Evolutionary conservation across 129 eudicot species (phyloP).

Genomic region (Chrysanthemum lavandulifolium): DNA sequence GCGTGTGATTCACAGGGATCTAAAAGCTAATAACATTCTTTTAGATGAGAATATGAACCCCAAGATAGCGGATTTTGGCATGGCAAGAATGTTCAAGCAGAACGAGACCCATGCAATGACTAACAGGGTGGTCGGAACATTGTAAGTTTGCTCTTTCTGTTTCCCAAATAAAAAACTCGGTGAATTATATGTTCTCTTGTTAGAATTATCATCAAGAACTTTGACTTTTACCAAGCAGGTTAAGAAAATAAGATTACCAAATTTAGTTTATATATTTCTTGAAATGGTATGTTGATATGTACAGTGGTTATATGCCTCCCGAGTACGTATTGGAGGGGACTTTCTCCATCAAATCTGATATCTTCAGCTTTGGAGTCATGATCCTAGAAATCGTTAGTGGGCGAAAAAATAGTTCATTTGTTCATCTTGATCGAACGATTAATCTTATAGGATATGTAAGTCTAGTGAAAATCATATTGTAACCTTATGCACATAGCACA

Average conservation of each 20-base stretch:
- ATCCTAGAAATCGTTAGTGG: slow-evolving; percentile 19
- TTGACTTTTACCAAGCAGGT: too few species aligned
- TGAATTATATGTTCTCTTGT: too few species aligned
- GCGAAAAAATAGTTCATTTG: slow-evolving; percentile 13
- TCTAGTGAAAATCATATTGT: background rate
- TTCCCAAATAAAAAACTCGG: too few species aligned
- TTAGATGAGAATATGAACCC: slow-evolving; percentile 47
- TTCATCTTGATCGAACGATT: slow-evolving; percentile 19
- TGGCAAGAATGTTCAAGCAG: slow-evolving; percentile 46
- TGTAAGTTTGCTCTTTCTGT: slow-evolving; percentile 27
- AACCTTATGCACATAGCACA: background rate
- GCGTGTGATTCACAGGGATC: slow-evolving; percentile 56
- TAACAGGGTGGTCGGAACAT: slow-evolving; percentile 52
- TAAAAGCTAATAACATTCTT: slow-evolving; percentile 52
- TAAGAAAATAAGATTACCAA: too few species aligned
- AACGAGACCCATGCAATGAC: slow-evolving; percentile 44
- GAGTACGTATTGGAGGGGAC: slow-evolving; percentile 25
- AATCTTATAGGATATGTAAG: slow-evolving; percentile 50
- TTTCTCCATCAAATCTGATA: slow-evolving; percentile 24
- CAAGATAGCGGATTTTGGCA: slow-evolving; percentile 65
- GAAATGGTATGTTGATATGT: background rate
- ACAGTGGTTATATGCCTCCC: slow-evolving; percentile 24
- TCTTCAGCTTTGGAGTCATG: slow-evolving; percentile 29
- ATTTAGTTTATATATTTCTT: too few species aligned
- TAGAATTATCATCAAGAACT: too few species aligned